Conservation (phyloP, 176 grass and related monocot genomes). For the Thinopyrum elongatum region DNA sequence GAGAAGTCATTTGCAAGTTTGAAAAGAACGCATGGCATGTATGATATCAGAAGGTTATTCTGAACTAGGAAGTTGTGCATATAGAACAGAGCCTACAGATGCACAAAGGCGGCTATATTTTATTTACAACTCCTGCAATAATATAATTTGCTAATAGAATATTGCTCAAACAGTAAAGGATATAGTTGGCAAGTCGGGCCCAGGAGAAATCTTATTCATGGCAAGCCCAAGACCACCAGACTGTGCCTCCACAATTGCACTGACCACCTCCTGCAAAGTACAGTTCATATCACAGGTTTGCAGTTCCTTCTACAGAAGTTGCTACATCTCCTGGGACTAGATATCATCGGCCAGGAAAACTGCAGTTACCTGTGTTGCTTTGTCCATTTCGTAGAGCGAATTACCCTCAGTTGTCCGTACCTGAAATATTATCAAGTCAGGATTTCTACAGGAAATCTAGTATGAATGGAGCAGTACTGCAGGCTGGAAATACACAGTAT, state of each 20-base stretch:
- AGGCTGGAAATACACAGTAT: background rate
- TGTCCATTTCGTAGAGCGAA: constrained; percentile 92
- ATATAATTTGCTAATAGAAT: background rate
- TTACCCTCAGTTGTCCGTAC: constrained; percentile 61
- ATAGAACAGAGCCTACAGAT: background rate
- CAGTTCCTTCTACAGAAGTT: background rate
- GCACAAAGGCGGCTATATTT: background rate
- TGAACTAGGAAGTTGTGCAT: background rate
- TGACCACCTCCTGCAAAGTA: constrained; percentile 73
- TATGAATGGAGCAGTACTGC: background rate
- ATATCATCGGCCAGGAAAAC: background rate
- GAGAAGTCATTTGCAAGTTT: background rate
- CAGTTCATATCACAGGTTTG: background rate
- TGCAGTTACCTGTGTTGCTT: constrained; percentile 72
- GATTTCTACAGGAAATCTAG: background rate
- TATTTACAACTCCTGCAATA: background rate
- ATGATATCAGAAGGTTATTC: background rate
- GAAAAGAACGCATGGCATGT: background rate
- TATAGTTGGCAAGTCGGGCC: constrained; percentile 79
- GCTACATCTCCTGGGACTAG: background rate
- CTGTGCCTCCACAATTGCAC: constrained; percentile 80
- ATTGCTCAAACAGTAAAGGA: constrained; percentile 50
- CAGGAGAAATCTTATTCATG: constrained; percentile 67
- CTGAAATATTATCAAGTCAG: constrained; percentile 47
- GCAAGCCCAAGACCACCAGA: constrained; percentile 56